Percentiles rank a stretch among this genome's conserved stretches.
These are phyloP conservation scores for Yarrowia hollandica DNA, from an alignment of 805 yeast genomes.

Conservation along the genomic window DNA sequence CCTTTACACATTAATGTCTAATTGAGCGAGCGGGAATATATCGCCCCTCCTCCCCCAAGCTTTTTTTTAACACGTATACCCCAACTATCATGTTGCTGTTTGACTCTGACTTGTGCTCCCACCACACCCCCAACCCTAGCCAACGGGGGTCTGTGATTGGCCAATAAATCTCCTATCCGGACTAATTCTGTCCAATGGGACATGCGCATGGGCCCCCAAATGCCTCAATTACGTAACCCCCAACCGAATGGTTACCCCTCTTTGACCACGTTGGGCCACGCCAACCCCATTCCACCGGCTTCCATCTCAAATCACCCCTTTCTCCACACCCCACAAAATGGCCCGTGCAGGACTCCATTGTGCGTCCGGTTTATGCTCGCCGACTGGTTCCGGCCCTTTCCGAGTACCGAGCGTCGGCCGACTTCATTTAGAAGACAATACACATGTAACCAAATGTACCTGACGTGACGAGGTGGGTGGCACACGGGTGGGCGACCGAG, in stretches of 20 bases:
- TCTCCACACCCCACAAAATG: conserved; percentile 24
- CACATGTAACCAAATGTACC: conserved; percentile 5
- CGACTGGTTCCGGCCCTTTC: conserved; percentile 1
- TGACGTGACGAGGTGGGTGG: neutral
- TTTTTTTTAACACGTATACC: conserved; percentile 9
- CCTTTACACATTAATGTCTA: neutral
- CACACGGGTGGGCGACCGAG: neutral
- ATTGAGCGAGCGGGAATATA: neutral
- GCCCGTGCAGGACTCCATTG: neutral
- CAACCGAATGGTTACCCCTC: conserved; percentile 13
- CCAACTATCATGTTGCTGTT: conserved; percentile 11
- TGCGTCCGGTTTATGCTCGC: conserved; percentile 29
- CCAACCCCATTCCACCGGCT: conserved; percentile 8
- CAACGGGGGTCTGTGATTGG: neutral
- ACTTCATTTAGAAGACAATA: neutral
- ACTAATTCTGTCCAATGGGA: conserved; percentile 22
- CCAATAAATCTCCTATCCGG: conserved; percentile 9
- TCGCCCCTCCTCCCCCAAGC: too few species aligned
- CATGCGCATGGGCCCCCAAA: neutral
- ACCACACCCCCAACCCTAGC: neutral
- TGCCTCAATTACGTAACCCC: conserved; percentile 24
- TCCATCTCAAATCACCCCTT: conserved; percentile 18
- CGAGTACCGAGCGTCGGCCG: conserved; percentile 19
- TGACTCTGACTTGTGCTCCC: neutral
- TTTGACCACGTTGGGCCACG: too few species aligned